Conservation (phyloP, 768 basidiomycete genomes). For the Leucosporidium yakuticum region DNA sequence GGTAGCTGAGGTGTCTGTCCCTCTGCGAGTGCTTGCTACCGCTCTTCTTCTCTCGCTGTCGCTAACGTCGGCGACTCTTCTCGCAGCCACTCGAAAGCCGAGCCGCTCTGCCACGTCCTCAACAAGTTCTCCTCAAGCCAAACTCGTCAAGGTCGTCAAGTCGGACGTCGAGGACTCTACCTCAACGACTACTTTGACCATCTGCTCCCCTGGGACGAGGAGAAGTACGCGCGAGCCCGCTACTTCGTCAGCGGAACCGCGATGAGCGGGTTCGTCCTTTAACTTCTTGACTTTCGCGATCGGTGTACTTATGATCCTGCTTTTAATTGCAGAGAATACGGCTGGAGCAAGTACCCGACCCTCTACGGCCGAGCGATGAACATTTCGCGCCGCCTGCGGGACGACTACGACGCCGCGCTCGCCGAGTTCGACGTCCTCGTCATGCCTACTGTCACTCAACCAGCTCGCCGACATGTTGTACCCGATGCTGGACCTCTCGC, state of each 20-base stretch:
- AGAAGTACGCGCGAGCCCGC: conserved; percentile 46
- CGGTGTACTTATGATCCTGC: neutral
- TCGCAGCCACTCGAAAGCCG: conserved; percentile 1
- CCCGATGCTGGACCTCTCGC: conserved; percentile 39
- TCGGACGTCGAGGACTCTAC: conserved; percentile 43
- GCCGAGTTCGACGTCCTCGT: conserved; percentile 43
- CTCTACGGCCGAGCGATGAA: conserved; percentile 46
- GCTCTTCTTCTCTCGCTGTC: conserved; percentile 24
- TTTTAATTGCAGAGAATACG: conserved; percentile 13
- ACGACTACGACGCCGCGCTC: conserved; percentile 44
- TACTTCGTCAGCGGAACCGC: neutral
- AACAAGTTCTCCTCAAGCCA: conserved; percentile 18
- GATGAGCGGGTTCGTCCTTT: conserved; percentile 3
- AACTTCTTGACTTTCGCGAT: neutral
- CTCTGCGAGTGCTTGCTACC: conserved; percentile 32
- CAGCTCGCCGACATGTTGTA: conserved; percentile 41
- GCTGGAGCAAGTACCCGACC: conserved; percentile 40
- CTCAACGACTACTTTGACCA: conserved; percentile 42
- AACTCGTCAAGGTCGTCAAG: conserved; percentile 35
- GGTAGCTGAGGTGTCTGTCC: conserved; percentile 48
- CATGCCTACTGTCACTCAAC: conserved; percentile 46
- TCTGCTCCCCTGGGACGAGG: conserved; percentile 45
- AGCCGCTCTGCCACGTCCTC: conserved; percentile 36
- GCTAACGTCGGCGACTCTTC: neutral
- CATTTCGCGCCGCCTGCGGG: conserved; percentile 44